Percentiles rank a stretch among this genome's conserved stretches.
Evolutionary conservation across 139 green algal genomes (phyloP).

Genomic region (Tetradesmus obliquus): DNA sequence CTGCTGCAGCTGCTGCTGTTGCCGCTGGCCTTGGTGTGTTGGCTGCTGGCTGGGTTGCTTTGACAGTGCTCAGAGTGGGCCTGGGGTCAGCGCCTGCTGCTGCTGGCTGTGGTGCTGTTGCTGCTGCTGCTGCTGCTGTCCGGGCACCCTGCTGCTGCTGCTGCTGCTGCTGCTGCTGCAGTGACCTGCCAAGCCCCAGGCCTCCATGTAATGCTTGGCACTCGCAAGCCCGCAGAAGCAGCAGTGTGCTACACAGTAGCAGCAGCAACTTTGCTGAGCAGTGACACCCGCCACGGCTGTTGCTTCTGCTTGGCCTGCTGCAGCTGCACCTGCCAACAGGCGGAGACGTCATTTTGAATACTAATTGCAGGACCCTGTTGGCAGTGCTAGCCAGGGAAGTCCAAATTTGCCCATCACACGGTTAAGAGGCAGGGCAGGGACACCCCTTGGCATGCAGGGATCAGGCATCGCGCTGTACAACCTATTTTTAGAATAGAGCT

Average conservation of each 20-base stretch:
- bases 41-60: background rate
- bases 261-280: background rate
- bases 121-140: constrained; percentile 4
- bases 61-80: background rate
- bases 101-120: background rate
- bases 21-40: background rate
- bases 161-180: background rate
- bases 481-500: too few species aligned
- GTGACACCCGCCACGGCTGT: background rate
- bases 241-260: background rate
- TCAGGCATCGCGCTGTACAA: background rate
- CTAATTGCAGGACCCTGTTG: background rate
- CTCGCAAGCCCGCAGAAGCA: background rate
- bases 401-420: background rate
- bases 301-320: background rate
- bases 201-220: background rate
- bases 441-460: background rate
- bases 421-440: background rate
- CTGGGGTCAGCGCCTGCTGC: background rate
- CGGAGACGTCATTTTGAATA: background rate
- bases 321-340: background rate
- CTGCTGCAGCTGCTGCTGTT: background rate
- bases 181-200: background rate
- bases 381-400: too few species aligned
- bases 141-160: too few species aligned